These are phyloP conservation scores for Aspergillus novoparasiticus DNA, from an alignment of 2,329 filamentous ascomycete species.

Conservation along the genomic window DNA sequence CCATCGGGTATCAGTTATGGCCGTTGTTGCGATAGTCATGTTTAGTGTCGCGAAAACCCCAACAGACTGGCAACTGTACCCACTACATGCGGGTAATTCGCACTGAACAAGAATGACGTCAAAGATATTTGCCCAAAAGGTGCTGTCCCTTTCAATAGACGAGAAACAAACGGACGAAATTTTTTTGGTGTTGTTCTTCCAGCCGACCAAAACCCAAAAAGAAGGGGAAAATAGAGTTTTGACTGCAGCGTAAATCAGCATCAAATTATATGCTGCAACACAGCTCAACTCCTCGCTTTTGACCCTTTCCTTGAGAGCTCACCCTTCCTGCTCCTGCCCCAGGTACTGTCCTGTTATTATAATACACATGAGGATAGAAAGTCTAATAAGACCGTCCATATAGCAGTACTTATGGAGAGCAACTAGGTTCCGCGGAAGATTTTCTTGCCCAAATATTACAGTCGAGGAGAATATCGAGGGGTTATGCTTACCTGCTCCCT, in stretches of 20 bases:
- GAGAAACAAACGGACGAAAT: not conserved
- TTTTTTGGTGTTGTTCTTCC: not conserved
- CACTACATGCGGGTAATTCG: not conserved
- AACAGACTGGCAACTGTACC: not conserved
- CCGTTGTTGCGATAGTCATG: not conserved
- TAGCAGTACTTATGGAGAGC: not conserved
- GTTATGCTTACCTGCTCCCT: not conserved
- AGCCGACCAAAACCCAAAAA: not conserved
- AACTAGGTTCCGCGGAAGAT: constrained; percentile 2
- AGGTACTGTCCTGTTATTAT: not conserved
- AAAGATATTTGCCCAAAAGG: not conserved
- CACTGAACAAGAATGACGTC: not conserved
- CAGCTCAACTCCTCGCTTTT: constrained; percentile 14
- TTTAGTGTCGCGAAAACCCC: not conserved
- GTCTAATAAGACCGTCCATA: not conserved
- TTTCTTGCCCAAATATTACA: constrained; percentile 1
- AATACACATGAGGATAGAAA: not conserved
- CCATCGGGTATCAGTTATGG: not conserved
- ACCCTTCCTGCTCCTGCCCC: too few species aligned
- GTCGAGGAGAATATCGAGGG: constrained; percentile 1
- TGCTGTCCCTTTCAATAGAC: not conserved
- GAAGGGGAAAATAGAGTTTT: constrained; percentile 10
- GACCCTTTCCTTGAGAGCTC: not conserved
- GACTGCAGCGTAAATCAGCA: constrained; percentile 8
- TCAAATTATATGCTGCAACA: constrained; percentile 15